Conservation (phyloP, 1,284 basidiomycete species). For the Malassezia nana region DNA sequence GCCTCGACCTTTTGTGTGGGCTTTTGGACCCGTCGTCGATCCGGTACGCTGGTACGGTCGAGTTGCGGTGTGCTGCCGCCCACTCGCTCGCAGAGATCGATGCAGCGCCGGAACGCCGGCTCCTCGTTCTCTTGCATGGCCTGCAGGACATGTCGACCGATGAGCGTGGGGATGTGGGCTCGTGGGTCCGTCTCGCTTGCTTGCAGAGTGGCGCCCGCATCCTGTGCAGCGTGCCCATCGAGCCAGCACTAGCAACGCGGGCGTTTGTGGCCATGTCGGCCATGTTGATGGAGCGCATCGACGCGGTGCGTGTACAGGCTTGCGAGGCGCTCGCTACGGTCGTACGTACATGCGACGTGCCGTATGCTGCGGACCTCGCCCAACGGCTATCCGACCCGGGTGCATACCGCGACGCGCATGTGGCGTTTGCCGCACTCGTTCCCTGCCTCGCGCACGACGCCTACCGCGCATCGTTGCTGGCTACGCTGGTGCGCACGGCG, state of each 20-base stretch:
- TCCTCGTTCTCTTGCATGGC: slow-evolving; percentile 54
- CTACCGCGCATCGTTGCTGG: slow-evolving; percentile 4
- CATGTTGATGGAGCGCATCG: slow-evolving; percentile 79
- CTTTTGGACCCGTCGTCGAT: not conserved
- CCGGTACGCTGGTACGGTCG: slow-evolving; percentile 50
- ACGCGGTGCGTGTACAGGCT: slow-evolving; percentile 72
- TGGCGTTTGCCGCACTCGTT: not conserved
- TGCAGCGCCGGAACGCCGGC: not conserved
- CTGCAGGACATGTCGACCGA: slow-evolving; percentile 83
- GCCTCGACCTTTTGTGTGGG: slow-evolving; percentile 53
- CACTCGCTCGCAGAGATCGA: slow-evolving; percentile 54
- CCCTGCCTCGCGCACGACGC: not conserved
- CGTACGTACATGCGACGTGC: slow-evolving; percentile 14
- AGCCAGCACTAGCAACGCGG: slow-evolving; percentile 16
- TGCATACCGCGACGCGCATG: slow-evolving; percentile 7
- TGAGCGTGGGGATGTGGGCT: slow-evolving; percentile 91
- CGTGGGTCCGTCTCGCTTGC: slow-evolving; percentile 77
- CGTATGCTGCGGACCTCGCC: not conserved
- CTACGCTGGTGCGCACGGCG: not conserved
- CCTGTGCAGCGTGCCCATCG: not conserved
- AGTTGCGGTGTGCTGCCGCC: slow-evolving; percentile 63
- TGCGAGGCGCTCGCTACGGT: slow-evolving; percentile 51
- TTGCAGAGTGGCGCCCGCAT: slow-evolving; percentile 52
- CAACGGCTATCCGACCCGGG: not conserved
- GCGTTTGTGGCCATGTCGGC: slow-evolving; percentile 60